These are phyloP conservation scores for Kalaharituber pfeilii DNA, from an alignment of 2,329 filamentous ascomycete genomes.

Conservation along the genomic window DNA sequence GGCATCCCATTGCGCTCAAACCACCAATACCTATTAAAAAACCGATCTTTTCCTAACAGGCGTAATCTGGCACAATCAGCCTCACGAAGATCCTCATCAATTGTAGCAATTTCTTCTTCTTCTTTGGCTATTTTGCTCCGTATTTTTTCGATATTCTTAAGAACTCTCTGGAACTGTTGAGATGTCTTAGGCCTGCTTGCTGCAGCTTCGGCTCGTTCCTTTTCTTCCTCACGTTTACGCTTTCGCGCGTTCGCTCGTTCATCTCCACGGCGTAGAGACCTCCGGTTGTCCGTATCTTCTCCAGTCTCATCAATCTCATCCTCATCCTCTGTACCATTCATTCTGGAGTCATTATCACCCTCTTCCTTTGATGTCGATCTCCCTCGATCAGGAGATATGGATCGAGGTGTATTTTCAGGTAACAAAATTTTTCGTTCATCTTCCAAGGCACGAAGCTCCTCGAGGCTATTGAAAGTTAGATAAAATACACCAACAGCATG, in stretches of 20 bases:
- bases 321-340: conserved; percentile 44
- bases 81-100: conserved; percentile 85
- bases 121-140: conserved; percentile 62
- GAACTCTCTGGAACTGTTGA: conserved; percentile 71
- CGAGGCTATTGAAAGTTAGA: conserved; percentile 34
- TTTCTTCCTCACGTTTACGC: conserved; percentile 58
- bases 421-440: conserved; percentile 56
- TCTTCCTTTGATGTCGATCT: conserved; percentile 30
- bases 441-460: conserved; percentile 53
- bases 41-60: conserved; percentile 80
- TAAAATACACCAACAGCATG: too few relatives aligned
- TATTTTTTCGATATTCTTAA: conserved; percentile 79
- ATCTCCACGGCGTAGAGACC: conserved; percentile 43
- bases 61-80: conserved; percentile 83
- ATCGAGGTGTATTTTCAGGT: conserved; percentile 53
- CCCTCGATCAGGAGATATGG: conserved; percentile 34
- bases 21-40: conserved; percentile 98
- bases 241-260: conserved; percentile 56
- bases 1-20: conserved; percentile 98
- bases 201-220: conserved; percentile 40
- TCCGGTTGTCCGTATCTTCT: conserved; percentile 43
- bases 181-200: conserved; percentile 57
- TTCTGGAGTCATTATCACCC: conserved; percentile 43
- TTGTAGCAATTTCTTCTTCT: conserved; percentile 66
- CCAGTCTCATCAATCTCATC: conserved; percentile 51